A percentile compares a stretch with the other conserved stretches of the same genome.
These are phyloP conservation scores for Fusarium albosuccineum DNA, from an alignment of 2,329 filamentous ascomycete genomes.

Conservation along the genomic window DNA sequence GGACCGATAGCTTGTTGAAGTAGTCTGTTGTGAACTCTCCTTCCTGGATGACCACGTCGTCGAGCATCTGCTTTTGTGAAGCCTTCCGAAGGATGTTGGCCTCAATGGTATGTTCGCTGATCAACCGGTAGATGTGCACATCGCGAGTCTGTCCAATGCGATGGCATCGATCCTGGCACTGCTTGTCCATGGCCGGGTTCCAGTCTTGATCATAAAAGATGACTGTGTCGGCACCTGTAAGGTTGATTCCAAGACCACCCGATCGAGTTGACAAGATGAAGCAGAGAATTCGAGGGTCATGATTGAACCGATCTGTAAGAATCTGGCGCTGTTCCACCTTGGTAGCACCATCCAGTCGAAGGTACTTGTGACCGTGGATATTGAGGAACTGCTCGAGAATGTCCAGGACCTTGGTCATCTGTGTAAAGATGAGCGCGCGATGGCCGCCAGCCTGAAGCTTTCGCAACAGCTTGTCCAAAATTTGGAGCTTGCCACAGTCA, in stretches of 20 bases:
- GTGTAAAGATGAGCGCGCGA: slow-evolving; percentile 96
- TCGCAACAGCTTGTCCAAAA: slow-evolving; percentile 86
- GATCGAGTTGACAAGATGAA: slow-evolving; percentile 97
- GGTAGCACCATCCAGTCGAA: slow-evolving; percentile 95
- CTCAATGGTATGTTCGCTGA: slow-evolving; percentile 95
- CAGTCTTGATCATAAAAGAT: slow-evolving; percentile 99
- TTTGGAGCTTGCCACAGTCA: slow-evolving; percentile 96
- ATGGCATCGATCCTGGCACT: slow-evolving; percentile 97
- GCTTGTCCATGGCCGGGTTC: slow-evolving; percentile 99
- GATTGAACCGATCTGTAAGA: slow-evolving; percentile 96
- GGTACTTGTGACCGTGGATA: slow-evolving; percentile 96
- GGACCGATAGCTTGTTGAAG: slow-evolving; percentile 82
- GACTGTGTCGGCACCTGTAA: slow-evolving; percentile 96
- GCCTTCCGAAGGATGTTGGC: slow-evolving; percentile 97
- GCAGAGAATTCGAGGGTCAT: slow-evolving; percentile 89
- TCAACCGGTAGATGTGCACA: slow-evolving; percentile 96
- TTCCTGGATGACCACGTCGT: slow-evolving; percentile 98
- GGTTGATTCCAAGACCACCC: slow-evolving; percentile 93
- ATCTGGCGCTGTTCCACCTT: slow-evolving; percentile 97
- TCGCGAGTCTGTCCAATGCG: slow-evolving; percentile 97
- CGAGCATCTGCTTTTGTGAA: slow-evolving; percentile 96
- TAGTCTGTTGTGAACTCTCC: slow-evolving; percentile 98
- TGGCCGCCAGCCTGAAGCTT: slow-evolving; percentile 91
- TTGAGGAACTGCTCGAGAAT: slow-evolving; percentile 98
- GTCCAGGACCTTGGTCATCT: slow-evolving; percentile 99